Percentiles rank a stretch among this genome's conserved stretches.
phyloP scores from a whole-genome alignment of 2,329 filamentous ascomycete species.

The Ceratocystis albifundus region DNA sequence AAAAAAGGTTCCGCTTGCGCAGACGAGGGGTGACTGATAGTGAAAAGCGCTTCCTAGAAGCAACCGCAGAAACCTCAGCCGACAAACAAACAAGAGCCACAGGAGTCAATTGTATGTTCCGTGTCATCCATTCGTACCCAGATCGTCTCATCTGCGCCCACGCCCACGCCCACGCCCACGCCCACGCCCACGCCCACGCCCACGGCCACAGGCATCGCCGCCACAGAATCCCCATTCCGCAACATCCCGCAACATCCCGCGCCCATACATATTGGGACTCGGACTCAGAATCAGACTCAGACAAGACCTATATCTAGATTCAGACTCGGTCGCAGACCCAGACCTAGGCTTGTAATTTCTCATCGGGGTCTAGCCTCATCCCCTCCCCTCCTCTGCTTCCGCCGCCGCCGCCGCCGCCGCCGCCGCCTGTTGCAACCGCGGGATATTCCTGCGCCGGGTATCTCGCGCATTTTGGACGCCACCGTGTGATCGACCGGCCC shows the following conservation, averaged over 20 bases:
- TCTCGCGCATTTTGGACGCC: background rate
- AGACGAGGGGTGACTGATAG: conserved; percentile 1
- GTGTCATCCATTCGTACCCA: background rate
- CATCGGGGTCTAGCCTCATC: background rate
- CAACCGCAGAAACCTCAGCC: background rate
- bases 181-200: background rate
- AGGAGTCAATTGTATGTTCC: background rate
- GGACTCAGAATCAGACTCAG: too few relatives aligned
- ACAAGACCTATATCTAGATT: too few relatives aligned
- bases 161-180: background rate
- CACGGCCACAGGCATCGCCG: background rate
- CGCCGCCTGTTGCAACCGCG: background rate
- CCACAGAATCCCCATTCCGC: background rate
- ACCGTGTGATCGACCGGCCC: background rate
- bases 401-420: too few relatives aligned
- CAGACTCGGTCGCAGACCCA: too few relatives aligned
- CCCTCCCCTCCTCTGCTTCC: background rate
- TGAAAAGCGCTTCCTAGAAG: background rate
- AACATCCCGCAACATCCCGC: background rate
- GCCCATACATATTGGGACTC: background rate
- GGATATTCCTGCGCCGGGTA: background rate
- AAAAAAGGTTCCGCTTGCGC: conserved; percentile 9
- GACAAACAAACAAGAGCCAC: background rate
- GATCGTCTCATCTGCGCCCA: too few relatives aligned
- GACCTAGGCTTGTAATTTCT: too few relatives aligned